Percentiles rank a stretch among this genome's conserved stretches.
These are phyloP conservation scores for Euphorbia peplus DNA, from an alignment of 345 rosid species.

Conservation along the genomic window DNA sequence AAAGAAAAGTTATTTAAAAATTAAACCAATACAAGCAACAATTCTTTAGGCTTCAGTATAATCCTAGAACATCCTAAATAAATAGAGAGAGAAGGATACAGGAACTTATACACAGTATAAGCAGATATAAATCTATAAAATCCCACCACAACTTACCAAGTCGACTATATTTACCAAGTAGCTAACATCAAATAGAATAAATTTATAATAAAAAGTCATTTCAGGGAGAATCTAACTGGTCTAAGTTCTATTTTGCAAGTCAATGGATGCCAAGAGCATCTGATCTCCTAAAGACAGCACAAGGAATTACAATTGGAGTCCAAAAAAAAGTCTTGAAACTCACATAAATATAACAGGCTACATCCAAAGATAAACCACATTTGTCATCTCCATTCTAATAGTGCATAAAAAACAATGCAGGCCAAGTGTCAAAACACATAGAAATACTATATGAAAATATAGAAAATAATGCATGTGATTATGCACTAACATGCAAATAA, in stretches of 20 bases:
- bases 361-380: neutral
- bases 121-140: neutral
- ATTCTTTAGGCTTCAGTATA: neutral
- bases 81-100: neutral
- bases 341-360: neutral
- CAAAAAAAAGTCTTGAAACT: neutral
- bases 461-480: neutral
- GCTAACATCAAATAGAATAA: neutral
- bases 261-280: neutral
- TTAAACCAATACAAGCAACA: slow-evolving; percentile 2
- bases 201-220: neutral
- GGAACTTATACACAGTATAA: neutral
- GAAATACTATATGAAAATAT: neutral
- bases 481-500: neutral
- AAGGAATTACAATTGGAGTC: neutral
- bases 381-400: neutral
- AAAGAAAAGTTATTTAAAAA: slow-evolving; percentile 4
- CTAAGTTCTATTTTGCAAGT: neutral
- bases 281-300: neutral
- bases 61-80: neutral
- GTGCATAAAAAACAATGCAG: neutral
- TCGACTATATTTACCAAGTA: neutral
- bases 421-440: neutral
- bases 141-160: neutral
- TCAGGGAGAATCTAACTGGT: neutral